phyloP scores from a whole-genome alignment of 176 grass and related monocot species.

The Carex myosuroides region DNA sequence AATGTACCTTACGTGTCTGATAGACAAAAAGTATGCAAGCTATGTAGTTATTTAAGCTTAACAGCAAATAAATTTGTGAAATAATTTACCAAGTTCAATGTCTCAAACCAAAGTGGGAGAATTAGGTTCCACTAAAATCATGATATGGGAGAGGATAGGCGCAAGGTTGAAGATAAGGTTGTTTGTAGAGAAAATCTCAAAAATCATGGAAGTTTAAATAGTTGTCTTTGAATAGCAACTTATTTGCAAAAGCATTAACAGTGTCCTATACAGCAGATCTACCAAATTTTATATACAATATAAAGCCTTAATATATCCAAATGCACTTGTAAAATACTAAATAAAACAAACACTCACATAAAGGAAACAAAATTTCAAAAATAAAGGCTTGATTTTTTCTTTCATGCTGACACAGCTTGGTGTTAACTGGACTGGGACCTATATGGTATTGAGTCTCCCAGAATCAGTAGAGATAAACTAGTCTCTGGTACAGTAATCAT shows the following conservation, averaged over 20 bases:
- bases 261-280: background rate
- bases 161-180: background rate
- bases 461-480: background rate
- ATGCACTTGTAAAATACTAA: background rate
- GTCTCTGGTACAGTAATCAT: background rate
- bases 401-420: background rate
- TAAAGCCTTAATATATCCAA: background rate
- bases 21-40: background rate
- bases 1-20: background rate
- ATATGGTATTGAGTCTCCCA: background rate
- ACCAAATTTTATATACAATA: background rate
- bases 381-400: background rate
- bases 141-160: background rate
- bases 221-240: background rate
- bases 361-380: too few relatives aligned
- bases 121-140: background rate
- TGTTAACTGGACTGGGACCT: background rate
- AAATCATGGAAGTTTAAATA: background rate
- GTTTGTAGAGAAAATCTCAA: background rate
- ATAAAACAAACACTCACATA: background rate
- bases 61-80: background rate
- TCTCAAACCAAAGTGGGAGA: background rate
- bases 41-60: background rate
- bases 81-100: background rate
- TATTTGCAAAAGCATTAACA: background rate